Conservation (phyloP, 768 basidiomycete species). For the Naganishia onofrii region DNA sequence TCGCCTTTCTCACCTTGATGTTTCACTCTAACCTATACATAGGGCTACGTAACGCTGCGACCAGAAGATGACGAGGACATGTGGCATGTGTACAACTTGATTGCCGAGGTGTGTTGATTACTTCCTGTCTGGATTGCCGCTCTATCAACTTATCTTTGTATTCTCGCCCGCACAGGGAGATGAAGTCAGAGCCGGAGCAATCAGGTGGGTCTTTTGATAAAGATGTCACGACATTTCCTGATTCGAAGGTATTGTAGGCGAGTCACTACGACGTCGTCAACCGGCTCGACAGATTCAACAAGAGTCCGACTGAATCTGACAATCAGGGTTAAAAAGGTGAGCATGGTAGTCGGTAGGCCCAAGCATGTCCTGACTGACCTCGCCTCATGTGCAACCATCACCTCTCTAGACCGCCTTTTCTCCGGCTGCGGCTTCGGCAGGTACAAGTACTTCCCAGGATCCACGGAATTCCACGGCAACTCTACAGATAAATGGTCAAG, state of each 20-base stretch:
- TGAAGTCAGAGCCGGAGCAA: slow-evolving; percentile 75
- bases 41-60: slow-evolving; percentile 91
- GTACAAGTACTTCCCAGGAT: slow-evolving; percentile 42
- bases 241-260: slow-evolving; percentile 57
- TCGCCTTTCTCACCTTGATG: not conserved
- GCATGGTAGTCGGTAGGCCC: not conserved
- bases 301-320: slow-evolving; percentile 82
- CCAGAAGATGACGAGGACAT: slow-evolving; percentile 99
- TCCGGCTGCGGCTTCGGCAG: slow-evolving; percentile 24
- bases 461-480: slow-evolving; percentile 53
- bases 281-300: slow-evolving; percentile 90
- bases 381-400: too few relatives aligned
- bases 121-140: not conserved
- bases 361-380: not conserved
- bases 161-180: slow-evolving; percentile 60
- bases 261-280: slow-evolving; percentile 82
- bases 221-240: not conserved
- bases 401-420: slow-evolving; percentile 20
- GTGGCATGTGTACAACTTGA: slow-evolving; percentile 99
- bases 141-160: slow-evolving; percentile 10
- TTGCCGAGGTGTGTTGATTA: slow-evolving; percentile 65
- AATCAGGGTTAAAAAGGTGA: slow-evolving; percentile 70
- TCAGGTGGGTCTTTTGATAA: slow-evolving; percentile 59
- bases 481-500: slow-evolving; percentile 81
- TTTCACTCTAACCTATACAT: slow-evolving; percentile 23